Evolutionary conservation across 2,329 filamentous ascomycete species (phyloP), one percentile per base, ranked within the genome.

Genomic region (Fusarium coicis): DNA sequence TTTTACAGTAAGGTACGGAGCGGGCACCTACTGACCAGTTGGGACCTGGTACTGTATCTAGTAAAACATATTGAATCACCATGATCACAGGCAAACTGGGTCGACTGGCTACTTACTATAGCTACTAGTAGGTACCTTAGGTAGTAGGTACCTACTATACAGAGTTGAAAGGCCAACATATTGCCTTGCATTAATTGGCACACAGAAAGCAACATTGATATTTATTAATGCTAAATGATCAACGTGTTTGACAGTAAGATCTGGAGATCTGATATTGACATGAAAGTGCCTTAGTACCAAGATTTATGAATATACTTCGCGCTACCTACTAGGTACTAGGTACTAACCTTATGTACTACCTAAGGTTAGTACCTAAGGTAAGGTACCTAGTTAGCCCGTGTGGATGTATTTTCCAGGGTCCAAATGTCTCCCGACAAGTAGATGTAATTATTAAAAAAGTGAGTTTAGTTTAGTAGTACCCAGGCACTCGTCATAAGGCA

Each of bases 391-490:
- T 14, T 34, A n/a, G 21, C 39, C 21, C 6, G 21, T 10, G n/a
- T 59, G 34, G 50, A 28, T 39, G 50, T 21, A 46, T 47, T 58
- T 61, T 68, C 61, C 70, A 71, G 64, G 70, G 71, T 69, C 66
- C 52, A 66, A 37, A 30, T 47, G 12, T 11, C 44, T 26, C 44
- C 26, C 26, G 43, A 34, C n/a, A 30, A 47, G 36, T 28, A 18
- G 14, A 16, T 10, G n/a, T n/a, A 42, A 32, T 36, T 32, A 40
- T 36, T 23, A 40, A 39, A 54, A 54, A 40, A n/a, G 23, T n/a
- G 19, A 49, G 19, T 12, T 18, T 36, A 44, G 16, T 16, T 43
- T 11, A 23, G 23, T 12, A 16, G 46, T 32, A 30, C 26, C 26
- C 7, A 26, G 26, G 46, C 28, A 49, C 28, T 49, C 19, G 21